phyloP scores from a whole-genome alignment of 2,329 filamentous ascomycete species.

The Cladophialophora chaetospira region DNA sequence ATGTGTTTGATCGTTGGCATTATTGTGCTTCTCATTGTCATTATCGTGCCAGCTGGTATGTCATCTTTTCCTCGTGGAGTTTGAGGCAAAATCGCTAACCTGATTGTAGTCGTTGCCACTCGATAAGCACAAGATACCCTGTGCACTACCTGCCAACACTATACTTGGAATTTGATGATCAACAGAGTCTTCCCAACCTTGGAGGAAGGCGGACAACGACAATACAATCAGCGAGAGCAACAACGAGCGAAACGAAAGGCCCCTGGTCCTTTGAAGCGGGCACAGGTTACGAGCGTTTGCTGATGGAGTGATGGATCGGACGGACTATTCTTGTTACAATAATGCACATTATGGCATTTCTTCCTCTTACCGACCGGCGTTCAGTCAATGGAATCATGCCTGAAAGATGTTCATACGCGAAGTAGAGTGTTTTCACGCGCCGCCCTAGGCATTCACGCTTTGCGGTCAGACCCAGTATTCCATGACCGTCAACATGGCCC shows the following conservation, averaged over 20 bases:
- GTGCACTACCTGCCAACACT: background rate
- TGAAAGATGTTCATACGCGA: background rate
- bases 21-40: conserved; percentile 86
- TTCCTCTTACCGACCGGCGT: conserved; percentile 1
- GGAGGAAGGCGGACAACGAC: no score
- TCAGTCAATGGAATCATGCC: conserved; percentile 8
- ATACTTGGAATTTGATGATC: conserved; percentile 16
- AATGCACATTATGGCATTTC: conserved; percentile 21
- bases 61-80: conserved; percentile 18
- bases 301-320: conserved; percentile 14
- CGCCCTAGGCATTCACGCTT: no score
- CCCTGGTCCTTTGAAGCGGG: no score
- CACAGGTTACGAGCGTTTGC: conserved; percentile 17
- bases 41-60: conserved; percentile 90
- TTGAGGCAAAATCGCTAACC: conserved; percentile 10
- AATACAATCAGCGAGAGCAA: background rate
- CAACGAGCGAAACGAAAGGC: conserved; percentile 8
- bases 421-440: background rate
- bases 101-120: conserved; percentile 31
- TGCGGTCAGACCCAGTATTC: no score
- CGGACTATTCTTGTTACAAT: conserved; percentile 29
- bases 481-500: no score
- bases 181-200: conserved; percentile 15
- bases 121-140: conserved; percentile 11
- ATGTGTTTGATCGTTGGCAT: conserved; percentile 92